phyloP scores from a whole-genome alignment of 192 early-diverging fungal genomes.

The Dimargaris xerosporica region DNA sequence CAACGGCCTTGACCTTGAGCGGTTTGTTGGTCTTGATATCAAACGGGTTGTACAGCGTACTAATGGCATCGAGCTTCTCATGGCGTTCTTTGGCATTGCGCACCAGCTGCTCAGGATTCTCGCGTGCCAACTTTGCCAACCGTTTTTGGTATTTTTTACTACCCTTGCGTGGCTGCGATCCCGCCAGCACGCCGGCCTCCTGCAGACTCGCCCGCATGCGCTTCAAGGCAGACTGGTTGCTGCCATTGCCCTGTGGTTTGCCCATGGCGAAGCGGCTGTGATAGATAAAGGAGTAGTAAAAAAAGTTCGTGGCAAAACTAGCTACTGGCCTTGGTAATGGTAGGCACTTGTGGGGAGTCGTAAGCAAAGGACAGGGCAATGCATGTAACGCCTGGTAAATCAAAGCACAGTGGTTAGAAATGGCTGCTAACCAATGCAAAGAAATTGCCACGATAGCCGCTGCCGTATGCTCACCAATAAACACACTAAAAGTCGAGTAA shows the following conservation, averaged over 20 bases:
- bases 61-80: slow-evolving; percentile 24
- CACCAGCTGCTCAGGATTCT: slow-evolving; percentile 5
- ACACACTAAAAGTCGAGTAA: too few species aligned
- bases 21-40: slow-evolving; percentile 65
- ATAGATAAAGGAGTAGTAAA: not conserved
- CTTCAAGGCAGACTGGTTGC: slow-evolving; percentile 60
- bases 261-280: not conserved
- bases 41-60: slow-evolving; percentile 66
- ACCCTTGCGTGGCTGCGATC: slow-evolving; percentile 40
- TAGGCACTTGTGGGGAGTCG: too few species aligned
- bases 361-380: too few species aligned
- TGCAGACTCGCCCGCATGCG: slow-evolving; percentile 65
- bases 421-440: too few species aligned
- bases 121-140: slow-evolving; percentile 26
- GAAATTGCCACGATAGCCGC: too few species aligned
- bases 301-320: not conserved
- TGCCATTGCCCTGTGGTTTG: not conserved
- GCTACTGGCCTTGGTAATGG: too few species aligned
- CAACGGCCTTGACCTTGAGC: slow-evolving; percentile 67
- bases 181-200: slow-evolving; percentile 60
- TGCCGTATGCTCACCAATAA: too few species aligned
- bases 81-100: slow-evolving; percentile 20
- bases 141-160: slow-evolving; percentile 51
- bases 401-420: too few species aligned
- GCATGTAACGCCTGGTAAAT: too few species aligned